These are phyloP conservation scores for Raffaelea deltoideospora DNA, from an alignment of 2,329 filamentous ascomycete genomes.

Conservation along the genomic window DNA sequence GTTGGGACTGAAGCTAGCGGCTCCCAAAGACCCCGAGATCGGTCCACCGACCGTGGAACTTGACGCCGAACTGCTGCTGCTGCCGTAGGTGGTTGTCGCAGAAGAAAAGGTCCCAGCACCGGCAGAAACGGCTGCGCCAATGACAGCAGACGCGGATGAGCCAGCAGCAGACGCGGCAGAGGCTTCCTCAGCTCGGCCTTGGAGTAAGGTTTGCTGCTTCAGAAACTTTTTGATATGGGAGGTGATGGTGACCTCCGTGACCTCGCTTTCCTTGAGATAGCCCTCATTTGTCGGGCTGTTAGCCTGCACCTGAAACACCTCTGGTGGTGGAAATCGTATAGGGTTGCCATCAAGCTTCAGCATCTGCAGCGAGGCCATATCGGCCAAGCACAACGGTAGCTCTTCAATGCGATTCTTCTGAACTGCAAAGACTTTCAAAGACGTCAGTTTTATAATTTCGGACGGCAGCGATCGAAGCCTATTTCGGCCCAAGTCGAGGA, in stretches of 20 bases:
- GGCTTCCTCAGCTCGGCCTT: constrained; percentile 29
- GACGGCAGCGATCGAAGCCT: constrained; percentile 63
- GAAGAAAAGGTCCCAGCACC: no score
- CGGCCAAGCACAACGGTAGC: constrained; percentile 67
- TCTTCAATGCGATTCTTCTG: constrained; percentile 78
- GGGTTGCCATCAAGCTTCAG: constrained; percentile 85
- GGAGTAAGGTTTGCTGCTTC: constrained; percentile 31
- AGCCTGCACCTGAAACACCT: constrained; percentile 46
- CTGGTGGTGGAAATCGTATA: constrained; percentile 61
- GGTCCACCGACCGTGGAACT: no score
- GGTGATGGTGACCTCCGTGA: constrained; percentile 44
- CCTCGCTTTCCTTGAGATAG: constrained; percentile 45
- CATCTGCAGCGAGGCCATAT: constrained; percentile 80
- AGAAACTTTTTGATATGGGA: constrained; percentile 47
- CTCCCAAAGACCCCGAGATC: no score
- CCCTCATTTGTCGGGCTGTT: constrained; percentile 40
- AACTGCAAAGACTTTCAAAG: constrained; percentile 77
- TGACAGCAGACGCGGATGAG: neutral
- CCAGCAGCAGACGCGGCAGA: neutral
- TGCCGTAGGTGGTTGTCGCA: neutral
- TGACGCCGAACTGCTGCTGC: neutral
- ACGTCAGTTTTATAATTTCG: constrained; percentile 66
- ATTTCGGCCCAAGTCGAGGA: constrained; percentile 83
- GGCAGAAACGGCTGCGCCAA: neutral
- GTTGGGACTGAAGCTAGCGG: no score